Base-by-base conservation (phyloP, 345 rosid genomes). In the Ceriops zippeliana region DNA sequence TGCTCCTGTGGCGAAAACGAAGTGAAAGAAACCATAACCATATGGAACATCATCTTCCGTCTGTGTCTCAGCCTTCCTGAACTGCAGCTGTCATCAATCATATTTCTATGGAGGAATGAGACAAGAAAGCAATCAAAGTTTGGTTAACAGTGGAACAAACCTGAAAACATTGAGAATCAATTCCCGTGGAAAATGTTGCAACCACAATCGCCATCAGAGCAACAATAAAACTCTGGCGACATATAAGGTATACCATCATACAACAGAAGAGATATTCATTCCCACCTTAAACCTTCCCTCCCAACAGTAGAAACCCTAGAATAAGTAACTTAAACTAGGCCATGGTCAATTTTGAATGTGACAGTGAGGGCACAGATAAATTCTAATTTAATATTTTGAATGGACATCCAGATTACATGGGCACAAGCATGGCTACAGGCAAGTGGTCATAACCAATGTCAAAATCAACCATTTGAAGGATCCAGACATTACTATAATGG, bases 1-100 rank as follows among this genome's bases (percentile, higher is more conserved):
- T 4, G 97, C 91, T 72, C 98, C 98, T 0, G 97, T 91, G 66
- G 97, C 98, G 24, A 93, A 93, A 34, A 93, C 97, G 58, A 93
- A 89, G 82, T 93, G 98, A 83, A 93, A 93, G 89, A 93, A 93
- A 11, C 98, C 98, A 61, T 90, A 90, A 64, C 96, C 96, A 61
- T 93, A 93, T 24, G 98, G 98, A 54, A 90, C 88, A 58, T 75
- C 86, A 75, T 88, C 89, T 59, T 84, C 93, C 5, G 73, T 63
- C 19, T 75, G 81, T 6, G 64, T 72, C 24, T 80, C 90, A 70
- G 74, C 67, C 70, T 88, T 90, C 85, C 76, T 84, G 63, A 83
- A 65, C 83, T 87, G 90, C 78, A 83, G 68, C 63, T 32, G 70
- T 46, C 37, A 58, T 71, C 47, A 75, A 71, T 53, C 67, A 60